Evolutionary conservation across 2,329 filamentous ascomycete genomes (phyloP), one percentile per base, ranked within the genome.

Genomic region (Ascochyta rabiei): DNA sequence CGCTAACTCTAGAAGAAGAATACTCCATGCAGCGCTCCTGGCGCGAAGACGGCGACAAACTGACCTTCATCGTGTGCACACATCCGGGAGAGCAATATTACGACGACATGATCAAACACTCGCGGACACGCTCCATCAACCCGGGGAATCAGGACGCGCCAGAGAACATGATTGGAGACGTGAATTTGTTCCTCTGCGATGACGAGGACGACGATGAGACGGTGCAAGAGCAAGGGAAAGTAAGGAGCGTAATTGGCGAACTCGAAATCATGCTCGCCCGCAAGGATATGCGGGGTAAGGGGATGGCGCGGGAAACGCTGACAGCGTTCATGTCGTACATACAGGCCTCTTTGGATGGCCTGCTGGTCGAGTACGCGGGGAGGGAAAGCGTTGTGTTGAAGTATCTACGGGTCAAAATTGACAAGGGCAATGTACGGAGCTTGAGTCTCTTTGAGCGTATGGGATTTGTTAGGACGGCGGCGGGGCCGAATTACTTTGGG

Each of bases 21-120:
- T 91, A 95, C 75, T 84, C 86, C 44, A 98, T 97, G 87, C 93
- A 97, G 75, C 77, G 79, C n/a, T 91, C 87, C 60, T 98, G 93
- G 93, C 87, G 92, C 33, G 79, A 78, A 18, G 90, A 95, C 37
- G 75, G 79, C 23, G 93, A 98, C 76, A 98, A 98, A 77, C 75
- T 98, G 57, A 98, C 93, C 0, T 98, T 97, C 66, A 96, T 98
- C 71, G 76, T 90, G 48, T 96, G 91, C 57, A 57, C 48, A 3
- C 52, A 53, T 6, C 51, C 61, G 3, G 13, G 30, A 10, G 16
- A 34, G 2, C 30, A 26, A 7, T 26, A 23, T 8, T 21, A 40
- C 7, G 9, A 37, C 6, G 24, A 59, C 56, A 15, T 30, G 8
- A 26, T 15, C 15, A 9, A 31, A 39, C 5, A 21, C 18, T n/a